Evolutionary conservation across 2,329 filamentous ascomycete species (phyloP), one percentile per base, ranked within the genome.

Genomic region (Aspergillus awamori): DNA sequence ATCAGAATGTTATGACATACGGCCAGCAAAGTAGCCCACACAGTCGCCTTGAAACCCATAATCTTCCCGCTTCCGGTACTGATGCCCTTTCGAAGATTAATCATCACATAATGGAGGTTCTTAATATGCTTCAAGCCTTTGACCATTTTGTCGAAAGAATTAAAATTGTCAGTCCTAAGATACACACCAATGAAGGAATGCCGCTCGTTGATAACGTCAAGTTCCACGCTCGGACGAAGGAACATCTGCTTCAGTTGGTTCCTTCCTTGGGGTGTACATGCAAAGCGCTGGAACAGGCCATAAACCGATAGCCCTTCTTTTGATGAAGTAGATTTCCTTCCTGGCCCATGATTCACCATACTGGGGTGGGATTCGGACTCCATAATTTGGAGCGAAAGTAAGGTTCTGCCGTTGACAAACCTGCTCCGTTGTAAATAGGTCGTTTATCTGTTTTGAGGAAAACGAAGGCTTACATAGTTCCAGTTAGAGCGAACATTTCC

Each of bases 281-380:
- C 87, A 30, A 95, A 80, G 58, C 87, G 82, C 60, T 89, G 87
- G 63, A 97, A 96, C 0, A 98, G 79, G 0, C 91, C 93, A 73
- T 90, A 97, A 0, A 97, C 79, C 0, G 92, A 98, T 1, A 95
- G 82, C 15, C 87, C 90, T 77, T 96, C 93, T 74, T 94, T 97
- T 0, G 85, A 84, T 20, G 85, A 88, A 1, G 84, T 86, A 26
- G 81, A 83, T 30, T 82, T 81, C 65, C 81, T 85, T 6, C 83
- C 84, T 2, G 87, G 86, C 0, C 90, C 90, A 77, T 90, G 89
- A 67, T 89, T 90, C 64, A 94, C 90, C 52, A 86, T 88, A 70
- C 92, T 93, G 4, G 92, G 93, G 74, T 96, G 92, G 10, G 86
- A 86, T 73, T 97, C 93, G 1, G 89, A 87, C 58, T 90, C 89